These are phyloP conservation scores for Arachis monticola DNA, from an alignment of 331 rosid species.

Conservation along the genomic window DNA sequence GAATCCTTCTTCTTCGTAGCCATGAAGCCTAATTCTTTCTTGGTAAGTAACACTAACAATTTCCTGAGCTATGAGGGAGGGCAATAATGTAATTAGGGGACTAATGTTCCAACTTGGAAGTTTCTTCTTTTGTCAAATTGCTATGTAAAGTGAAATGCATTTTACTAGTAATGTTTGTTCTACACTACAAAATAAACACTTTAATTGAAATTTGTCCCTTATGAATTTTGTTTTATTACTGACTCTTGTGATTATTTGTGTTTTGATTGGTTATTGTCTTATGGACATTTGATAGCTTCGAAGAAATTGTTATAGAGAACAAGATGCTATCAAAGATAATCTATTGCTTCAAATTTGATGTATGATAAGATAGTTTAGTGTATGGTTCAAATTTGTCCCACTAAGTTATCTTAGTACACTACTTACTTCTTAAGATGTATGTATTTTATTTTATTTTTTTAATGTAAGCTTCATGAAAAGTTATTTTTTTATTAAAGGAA, in stretches of 20 bases:
- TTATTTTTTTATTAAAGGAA: not conserved
- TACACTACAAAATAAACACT: not conserved
- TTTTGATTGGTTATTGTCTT: constrained; percentile 19
- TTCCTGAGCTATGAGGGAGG: constrained; percentile 1
- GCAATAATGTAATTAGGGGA: not conserved
- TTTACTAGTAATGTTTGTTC: not conserved
- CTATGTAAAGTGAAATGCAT: not conserved
- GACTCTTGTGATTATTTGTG: not conserved
- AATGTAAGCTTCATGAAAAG: too few relatives aligned
- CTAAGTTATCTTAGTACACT: too few relatives aligned
- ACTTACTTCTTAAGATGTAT: too few relatives aligned
- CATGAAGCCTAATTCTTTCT: not conserved
- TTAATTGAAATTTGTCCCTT: not conserved
- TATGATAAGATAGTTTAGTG: not conserved
- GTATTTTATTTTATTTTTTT: too few relatives aligned
- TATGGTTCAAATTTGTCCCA: too few relatives aligned
- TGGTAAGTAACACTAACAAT: constrained; percentile 15
- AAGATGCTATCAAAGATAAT: too few relatives aligned
- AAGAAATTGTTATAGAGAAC: not conserved
- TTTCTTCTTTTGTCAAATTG: not conserved
- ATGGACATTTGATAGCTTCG: constrained; percentile 4
- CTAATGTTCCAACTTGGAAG: constrained; percentile 10
- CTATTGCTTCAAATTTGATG: not conserved
- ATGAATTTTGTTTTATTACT: not conserved
- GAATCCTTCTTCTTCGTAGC: constrained; percentile 43